Conservation (phyloP, 2,329 filamentous ascomycete genomes). For the Colletotrichum chrysophilum region DNA sequence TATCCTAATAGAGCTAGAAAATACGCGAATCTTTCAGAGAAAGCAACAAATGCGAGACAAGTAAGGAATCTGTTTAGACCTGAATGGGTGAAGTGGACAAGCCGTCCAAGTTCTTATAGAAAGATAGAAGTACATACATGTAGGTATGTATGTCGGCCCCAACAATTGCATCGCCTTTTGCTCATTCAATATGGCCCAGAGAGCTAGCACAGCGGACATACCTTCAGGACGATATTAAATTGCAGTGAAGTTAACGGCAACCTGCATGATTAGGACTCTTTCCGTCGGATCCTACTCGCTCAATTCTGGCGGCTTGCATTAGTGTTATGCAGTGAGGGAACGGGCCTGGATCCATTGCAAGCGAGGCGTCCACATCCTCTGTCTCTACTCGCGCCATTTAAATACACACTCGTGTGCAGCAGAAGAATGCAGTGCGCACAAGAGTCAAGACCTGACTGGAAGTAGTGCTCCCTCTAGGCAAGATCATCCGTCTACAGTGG, state of each 20-base stretch:
- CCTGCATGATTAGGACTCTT: neutral
- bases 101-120: too few species aligned
- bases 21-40: too few species aligned
- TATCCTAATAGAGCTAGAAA: too few species aligned
- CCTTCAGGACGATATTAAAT: neutral
- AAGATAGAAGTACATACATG: too few species aligned
- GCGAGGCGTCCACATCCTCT: neutral
- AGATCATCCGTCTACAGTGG: neutral
- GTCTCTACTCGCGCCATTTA: fast-evolving
- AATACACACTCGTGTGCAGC: fast-evolving
- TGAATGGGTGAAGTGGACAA: too few species aligned
- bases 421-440: fast-evolving
- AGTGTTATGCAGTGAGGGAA: neutral
- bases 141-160: too few species aligned
- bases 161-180: neutral
- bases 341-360: fast-evolving
- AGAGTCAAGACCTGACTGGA: neutral
- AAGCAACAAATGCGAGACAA: too few species aligned
- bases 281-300: neutral
- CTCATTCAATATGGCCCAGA: neutral
- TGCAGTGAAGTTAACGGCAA: neutral
- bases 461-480: neutral
- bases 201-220: fast-evolving
- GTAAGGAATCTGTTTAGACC: too few species aligned
- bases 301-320: neutral